Evolutionary conservation across 805 yeast genomes (phyloP), one percentile per base, ranked within the genome.

Genomic region (Yarrowia sp.): DNA sequence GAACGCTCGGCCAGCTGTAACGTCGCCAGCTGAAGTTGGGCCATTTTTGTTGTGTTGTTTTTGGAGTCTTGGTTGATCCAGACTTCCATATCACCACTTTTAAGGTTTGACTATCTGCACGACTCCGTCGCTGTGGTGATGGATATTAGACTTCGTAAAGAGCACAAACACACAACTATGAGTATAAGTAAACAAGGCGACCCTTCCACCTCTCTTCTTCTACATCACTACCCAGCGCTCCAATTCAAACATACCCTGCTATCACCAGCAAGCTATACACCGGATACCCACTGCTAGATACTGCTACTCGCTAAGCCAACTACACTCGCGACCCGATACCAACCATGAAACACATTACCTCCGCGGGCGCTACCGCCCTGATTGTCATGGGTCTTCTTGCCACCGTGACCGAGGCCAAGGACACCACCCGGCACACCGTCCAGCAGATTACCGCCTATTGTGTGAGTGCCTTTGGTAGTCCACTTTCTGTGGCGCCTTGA

Each of bases 301-400:
- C 46, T 22, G 17, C 24, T 24, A 38, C n/a, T 24, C 49, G 26
- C 36, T 32, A 21, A 49, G 28, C 19, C 14, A 5, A 6, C 48
- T 24, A 43, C 26, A 16, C 44, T 32, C 4, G 40, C 59, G n/a
- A 51, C 30, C 40, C 22, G 59, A 51, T 51, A 35, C 43, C 59
- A 26, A 21, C 33, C 43, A 54, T 54, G 61, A 54, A 54, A 35
- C 44, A 36, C 61, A 36, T 54, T 54, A 54, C 46, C 61, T 54
- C 61, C 28, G 35, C 61, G 14, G 46, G 46, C 28, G 61, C 61
- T 22, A 36, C 61, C 24, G 61, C 61, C 8, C 33, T 54, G 44
- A 16, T 28, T 36, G 46, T 54, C 26, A 54, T 54, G 61, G n/a
- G 35, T 14, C 46, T 54, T 4, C 44, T 54, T 11, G 61, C 61